Percentiles rank a stretch among this genome's conserved stretches.
Conservation (phyloP, 768 basidiomycete genomes). For the Tricholoma furcatifolium region DNA sequence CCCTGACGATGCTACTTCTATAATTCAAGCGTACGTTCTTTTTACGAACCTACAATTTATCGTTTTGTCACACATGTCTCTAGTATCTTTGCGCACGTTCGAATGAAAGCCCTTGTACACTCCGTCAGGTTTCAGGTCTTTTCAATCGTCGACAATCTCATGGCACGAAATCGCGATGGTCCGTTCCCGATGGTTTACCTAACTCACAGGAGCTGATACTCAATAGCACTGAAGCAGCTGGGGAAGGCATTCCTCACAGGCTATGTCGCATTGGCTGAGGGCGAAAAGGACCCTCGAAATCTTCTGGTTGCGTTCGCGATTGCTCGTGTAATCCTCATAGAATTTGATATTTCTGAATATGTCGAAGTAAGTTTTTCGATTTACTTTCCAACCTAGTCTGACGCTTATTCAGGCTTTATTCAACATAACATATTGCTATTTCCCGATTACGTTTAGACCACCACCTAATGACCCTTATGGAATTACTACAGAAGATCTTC, state of each 20-base stretch:
- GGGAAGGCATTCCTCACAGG: slow-evolving; percentile 70
- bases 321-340: slow-evolving; percentile 78
- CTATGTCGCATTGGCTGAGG: slow-evolving; percentile 83
- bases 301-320: slow-evolving; percentile 88
- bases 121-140: slow-evolving; percentile 81
- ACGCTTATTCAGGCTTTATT: slow-evolving; percentile 66
- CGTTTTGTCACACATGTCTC: not conserved
- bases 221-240: slow-evolving; percentile 66
- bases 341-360: slow-evolving; percentile 75
- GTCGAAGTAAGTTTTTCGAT: slow-evolving; percentile 62
- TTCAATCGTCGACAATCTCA: slow-evolving; percentile 72
- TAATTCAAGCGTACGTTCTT: slow-evolving; percentile 54
- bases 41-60: not conserved
- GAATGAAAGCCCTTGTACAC: slow-evolving; percentile 81
- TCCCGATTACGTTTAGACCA: slow-evolving; percentile 95
- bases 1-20: slow-evolving; percentile 59
- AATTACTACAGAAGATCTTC: slow-evolving; percentile 86
- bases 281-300: slow-evolving; percentile 97
- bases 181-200: slow-evolving; percentile 12
- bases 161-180: slow-evolving; percentile 73
- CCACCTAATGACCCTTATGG: slow-evolving; percentile 93
- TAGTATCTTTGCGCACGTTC: slow-evolving; percentile 77
- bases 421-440: slow-evolving; percentile 96
- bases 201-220: slow-evolving; percentile 3
- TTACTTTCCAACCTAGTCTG: not conserved